Evolutionary conservation across 805 yeast genomes (phyloP).

Genomic region (Blastobotrys robertii): DNA sequence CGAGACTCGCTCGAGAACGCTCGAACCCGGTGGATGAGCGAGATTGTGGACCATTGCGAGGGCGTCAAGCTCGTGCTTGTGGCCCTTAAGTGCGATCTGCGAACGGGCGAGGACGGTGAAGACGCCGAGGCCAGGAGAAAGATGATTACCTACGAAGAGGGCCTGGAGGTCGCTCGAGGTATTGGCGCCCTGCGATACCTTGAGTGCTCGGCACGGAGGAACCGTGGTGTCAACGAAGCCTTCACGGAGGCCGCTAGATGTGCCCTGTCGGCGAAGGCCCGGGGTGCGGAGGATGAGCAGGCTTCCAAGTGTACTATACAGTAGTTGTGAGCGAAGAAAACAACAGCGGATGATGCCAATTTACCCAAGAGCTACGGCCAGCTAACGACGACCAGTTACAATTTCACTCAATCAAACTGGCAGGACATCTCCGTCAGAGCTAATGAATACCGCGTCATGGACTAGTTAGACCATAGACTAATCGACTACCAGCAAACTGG

Average conservation of each 20-base stretch:
- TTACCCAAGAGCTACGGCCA: too few species aligned
- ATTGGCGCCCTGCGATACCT: slow-evolving; percentile 91
- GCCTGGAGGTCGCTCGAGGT: slow-evolving; percentile 81
- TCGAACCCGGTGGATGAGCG: slow-evolving; percentile 94
- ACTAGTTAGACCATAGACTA: too few species aligned
- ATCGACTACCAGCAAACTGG: too few species aligned
- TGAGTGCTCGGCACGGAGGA: slow-evolving; percentile 94
- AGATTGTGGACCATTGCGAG: slow-evolving; percentile 92
- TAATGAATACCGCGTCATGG: too few species aligned
- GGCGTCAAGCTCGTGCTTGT: slow-evolving; percentile 91
- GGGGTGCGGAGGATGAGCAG: slow-evolving; percentile 36
- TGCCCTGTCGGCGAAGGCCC: slow-evolving; percentile 82
- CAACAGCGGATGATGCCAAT: too few species aligned
- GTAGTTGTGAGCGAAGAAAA: too few species aligned
- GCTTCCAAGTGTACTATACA: too few species aligned
- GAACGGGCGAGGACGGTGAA: slow-evolving; percentile 48
- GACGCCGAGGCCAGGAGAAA: slow-evolving; percentile 30
- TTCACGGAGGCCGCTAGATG: slow-evolving; percentile 98
- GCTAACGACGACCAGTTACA: too few species aligned
- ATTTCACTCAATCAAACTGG: too few species aligned
- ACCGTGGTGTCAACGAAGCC: slow-evolving; percentile 98
- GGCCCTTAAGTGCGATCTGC: slow-evolving; percentile 88
- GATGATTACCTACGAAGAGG: slow-evolving; percentile 84
- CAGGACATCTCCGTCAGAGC: too few species aligned
- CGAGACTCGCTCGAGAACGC: slow-evolving; percentile 92